phyloP scores from a whole-genome alignment of 768 basidiomycete genomes.

The Leccinellum luteum region DNA sequence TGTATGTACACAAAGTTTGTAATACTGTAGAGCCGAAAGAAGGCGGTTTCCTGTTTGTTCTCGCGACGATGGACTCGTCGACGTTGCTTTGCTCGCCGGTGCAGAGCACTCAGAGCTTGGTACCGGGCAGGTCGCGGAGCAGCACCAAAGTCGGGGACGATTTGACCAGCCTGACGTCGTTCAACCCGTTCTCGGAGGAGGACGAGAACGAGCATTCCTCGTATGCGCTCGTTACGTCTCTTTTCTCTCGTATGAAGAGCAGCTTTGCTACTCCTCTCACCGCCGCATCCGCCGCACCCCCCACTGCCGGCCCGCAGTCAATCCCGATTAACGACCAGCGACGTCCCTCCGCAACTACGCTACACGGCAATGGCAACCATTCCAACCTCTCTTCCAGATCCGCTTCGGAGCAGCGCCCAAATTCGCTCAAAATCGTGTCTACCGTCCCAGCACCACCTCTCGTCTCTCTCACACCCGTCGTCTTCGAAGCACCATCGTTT shows the following conservation, averaged over 20 bases:
- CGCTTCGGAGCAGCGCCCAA: constrained; percentile 52
- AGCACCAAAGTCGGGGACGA: constrained; percentile 58
- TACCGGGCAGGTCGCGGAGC: constrained; percentile 59
- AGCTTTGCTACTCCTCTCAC: constrained; percentile 68
- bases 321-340: constrained; percentile 45
- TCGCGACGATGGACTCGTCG: constrained; percentile 32
- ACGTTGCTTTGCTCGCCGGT: constrained; percentile 28
- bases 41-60: not conserved
- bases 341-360: constrained; percentile 51
- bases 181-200: constrained; percentile 91
- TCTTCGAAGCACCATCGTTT: constrained; percentile 74
- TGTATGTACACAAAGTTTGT: too few species aligned
- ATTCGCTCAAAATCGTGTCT: constrained; percentile 50
- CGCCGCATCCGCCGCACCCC: constrained; percentile 42
- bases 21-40: too few species aligned
- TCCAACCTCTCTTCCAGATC: constrained; percentile 49
- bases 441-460: constrained; percentile 73
- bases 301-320: constrained; percentile 31
- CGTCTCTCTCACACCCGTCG: constrained; percentile 81
- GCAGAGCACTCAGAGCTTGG: constrained; percentile 34
- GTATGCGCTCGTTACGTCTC: constrained; percentile 76
- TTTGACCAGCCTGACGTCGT: constrained; percentile 74
- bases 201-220: constrained; percentile 88
- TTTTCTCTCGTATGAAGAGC: constrained; percentile 80
- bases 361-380: constrained; percentile 42